Evolutionary conservation across 129 eudicot genomes (phyloP).

Genomic region (Flaveria sonorensis): DNA sequence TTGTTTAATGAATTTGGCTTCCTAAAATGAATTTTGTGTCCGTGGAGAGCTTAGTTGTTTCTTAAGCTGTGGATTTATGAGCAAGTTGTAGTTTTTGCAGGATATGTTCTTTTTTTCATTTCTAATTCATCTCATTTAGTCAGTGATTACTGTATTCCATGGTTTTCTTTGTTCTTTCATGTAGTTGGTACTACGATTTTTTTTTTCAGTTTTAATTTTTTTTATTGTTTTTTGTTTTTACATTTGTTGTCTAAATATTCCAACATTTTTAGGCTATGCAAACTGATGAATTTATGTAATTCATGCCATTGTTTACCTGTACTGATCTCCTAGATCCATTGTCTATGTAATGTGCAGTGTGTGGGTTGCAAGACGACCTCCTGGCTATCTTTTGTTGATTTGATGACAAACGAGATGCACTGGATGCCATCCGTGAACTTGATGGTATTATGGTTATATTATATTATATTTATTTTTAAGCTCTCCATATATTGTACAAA

Average conservation of each 20-base stretch:
- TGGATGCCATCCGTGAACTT: slow-evolving; percentile 85
- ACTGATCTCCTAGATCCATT: not conserved
- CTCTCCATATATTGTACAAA: not conserved
- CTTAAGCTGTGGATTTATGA: slow-evolving; percentile 10
- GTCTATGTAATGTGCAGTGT: slow-evolving; percentile 48
- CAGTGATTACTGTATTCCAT: not conserved
- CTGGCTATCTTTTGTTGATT: slow-evolving; percentile 92
- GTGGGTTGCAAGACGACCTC: slow-evolving; percentile 99
- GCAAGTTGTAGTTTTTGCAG: not conserved
- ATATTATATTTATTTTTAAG: not conserved
- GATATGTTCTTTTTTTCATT: not conserved
- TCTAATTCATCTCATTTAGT: not conserved
- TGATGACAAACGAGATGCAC: slow-evolving; percentile 90
- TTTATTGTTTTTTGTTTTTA: not conserved
- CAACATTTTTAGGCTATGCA: not conserved
- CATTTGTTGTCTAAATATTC: not conserved
- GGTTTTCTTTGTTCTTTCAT: not conserved
- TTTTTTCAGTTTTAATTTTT: not conserved
- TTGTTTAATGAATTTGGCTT: not conserved
- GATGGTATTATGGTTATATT: slow-evolving; percentile 55
- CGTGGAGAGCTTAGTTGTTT: not conserved
- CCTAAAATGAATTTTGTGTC: not conserved
- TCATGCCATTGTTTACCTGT: not conserved
- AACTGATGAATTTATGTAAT: not conserved
- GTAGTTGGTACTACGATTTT: too few species aligned